Conservation (phyloP, 495 filamentous ascomycete species). For the Saxophila tyrrhenica region DNA sequence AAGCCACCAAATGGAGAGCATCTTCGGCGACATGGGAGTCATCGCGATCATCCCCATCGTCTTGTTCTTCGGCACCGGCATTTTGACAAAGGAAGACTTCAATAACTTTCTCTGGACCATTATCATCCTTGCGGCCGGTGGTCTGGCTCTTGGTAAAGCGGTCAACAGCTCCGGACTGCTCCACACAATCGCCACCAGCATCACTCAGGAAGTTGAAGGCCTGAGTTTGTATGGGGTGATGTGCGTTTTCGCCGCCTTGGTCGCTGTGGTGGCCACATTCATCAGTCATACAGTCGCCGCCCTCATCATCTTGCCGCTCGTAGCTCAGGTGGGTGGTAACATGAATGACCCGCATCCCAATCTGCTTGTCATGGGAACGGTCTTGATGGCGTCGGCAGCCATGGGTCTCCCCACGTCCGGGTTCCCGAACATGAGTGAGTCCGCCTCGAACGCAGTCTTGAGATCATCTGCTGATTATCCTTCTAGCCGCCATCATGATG, state of each 20-base stretch:
- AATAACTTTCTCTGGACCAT: conserved; percentile 99
- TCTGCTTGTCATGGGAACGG: conserved; percentile 77
- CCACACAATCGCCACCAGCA: conserved; percentile 67
- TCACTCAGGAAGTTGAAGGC: conserved; percentile 61
- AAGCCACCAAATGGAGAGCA: conserved; percentile 70
- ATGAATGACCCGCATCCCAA: conserved; percentile 91
- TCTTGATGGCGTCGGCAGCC: conserved; percentile 56
- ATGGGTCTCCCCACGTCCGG: conserved; percentile 94
- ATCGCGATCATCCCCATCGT: conserved; percentile 93
- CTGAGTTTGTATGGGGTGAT: conserved; percentile 80
- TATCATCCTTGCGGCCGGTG: conserved; percentile 94
- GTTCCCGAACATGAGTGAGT: conserved; percentile 98
- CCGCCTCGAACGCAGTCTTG: not conserved
- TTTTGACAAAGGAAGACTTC: conserved; percentile 98
- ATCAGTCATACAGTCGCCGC: conserved; percentile 97
- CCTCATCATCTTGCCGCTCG: conserved; percentile 85
- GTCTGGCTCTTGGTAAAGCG: conserved; percentile 84
- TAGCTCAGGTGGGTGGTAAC: conserved; percentile 66
- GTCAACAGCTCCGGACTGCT: conserved; percentile 90
- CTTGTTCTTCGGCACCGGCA: conserved; percentile 92
- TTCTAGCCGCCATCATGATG: conserved; percentile 89
- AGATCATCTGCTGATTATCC: not conserved
- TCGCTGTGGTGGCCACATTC: conserved; percentile 90
- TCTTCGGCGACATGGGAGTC: conserved; percentile 97
- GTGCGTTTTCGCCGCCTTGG: conserved; percentile 73